Evolutionary conservation across 208 protist genomes (phyloP), one percentile per base, ranked within the genome.

Genomic region (Leishmania turanica): DNA sequence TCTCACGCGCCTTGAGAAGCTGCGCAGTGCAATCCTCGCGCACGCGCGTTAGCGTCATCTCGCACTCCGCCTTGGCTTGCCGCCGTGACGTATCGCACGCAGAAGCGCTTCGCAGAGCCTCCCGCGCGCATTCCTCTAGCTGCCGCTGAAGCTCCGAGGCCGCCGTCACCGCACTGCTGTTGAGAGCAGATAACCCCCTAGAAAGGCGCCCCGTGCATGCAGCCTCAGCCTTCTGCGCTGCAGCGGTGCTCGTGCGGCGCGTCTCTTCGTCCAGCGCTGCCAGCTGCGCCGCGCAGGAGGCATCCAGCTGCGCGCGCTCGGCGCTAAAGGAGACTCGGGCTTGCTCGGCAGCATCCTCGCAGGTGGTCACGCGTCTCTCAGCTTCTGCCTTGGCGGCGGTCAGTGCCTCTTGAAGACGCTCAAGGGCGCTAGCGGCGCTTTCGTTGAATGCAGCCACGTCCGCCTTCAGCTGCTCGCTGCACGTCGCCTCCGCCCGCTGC

Each of bases 191-290:
- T 11, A 78, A 21, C 42, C 79, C 78, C 3, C 70, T 45, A 27
- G 37, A 8, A 31, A 83, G 64, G 45, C 64, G 70, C 69, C 51
- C 54, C 3, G 58, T 47, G 53, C 73, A 87, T 40, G 1, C 3
- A 27, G 31, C 37, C 65, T 86, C 56, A 8, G 66, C 65, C 34
- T 77, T 68, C 73, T 53, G 58, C 45, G 73, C 60, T 15, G 86
- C 75, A 1, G 79, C 79, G 21, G 71, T 75, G 65, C 78, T 82
- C 27, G 74, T 75, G 13, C 54, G 54, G 17, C 65, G 60, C 47
- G n/a, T 21, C 77, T 82, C 65, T 49, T 64, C 68, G 21, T 47
- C 21, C 40, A 72, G 71, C 21, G 62, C n/a, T 8, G 76, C 76
- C 40, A 77, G 42, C 72, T 81, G 49, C 2, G 79, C 51, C 42